phyloP scores from a whole-genome alignment of 345 rosid species.

The Bruguiera gymnorhiza region DNA sequence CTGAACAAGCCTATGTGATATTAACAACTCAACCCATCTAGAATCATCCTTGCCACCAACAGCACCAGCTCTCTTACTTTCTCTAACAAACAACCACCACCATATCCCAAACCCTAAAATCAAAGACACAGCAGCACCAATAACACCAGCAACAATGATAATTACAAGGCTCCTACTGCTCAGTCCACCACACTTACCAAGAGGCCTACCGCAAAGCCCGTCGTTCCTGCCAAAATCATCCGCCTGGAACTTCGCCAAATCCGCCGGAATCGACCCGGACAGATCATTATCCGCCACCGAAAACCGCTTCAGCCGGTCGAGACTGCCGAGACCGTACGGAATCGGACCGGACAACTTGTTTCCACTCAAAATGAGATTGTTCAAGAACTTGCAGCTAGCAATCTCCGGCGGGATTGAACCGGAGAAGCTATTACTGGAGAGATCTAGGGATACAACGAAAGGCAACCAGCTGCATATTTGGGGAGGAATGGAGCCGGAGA shows the following conservation, averaged over 20 bases:
- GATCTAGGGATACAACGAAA: conserved; percentile 58
- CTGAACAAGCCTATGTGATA: conserved; percentile 59
- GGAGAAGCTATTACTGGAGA: conserved; percentile 54
- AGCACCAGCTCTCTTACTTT: conserved; percentile 28
- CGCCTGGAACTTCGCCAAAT: conserved; percentile 26
- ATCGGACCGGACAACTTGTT: conserved; percentile 53
- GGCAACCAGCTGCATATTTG: conserved; percentile 77
- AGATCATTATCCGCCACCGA: conserved; percentile 70
- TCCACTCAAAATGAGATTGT: conserved; percentile 48
- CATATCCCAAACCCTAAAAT: conserved; percentile 71
- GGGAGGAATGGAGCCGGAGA: conserved; percentile 66
- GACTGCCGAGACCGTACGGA: conserved; percentile 45
- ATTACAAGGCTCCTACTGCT: conserved; percentile 74
- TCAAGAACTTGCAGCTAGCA: conserved; percentile 53
- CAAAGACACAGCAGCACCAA: conserved; percentile 77
- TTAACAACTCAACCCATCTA: conserved; percentile 54
- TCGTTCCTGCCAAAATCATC: conserved; percentile 56
- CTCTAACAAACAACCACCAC: conserved; percentile 66
- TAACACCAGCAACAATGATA: conserved; percentile 73
- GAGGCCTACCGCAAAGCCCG: conserved; percentile 76
- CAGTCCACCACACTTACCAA: conserved; percentile 60
- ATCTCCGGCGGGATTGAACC: conserved; percentile 72
- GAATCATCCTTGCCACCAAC: conserved; percentile 43
- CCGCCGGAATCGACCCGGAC: conserved; percentile 57
- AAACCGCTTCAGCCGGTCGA: conserved; percentile 63